Base-by-base conservation (phyloP, 2,329 filamentous ascomycete species). In the Aspergillus sojae region DNA sequence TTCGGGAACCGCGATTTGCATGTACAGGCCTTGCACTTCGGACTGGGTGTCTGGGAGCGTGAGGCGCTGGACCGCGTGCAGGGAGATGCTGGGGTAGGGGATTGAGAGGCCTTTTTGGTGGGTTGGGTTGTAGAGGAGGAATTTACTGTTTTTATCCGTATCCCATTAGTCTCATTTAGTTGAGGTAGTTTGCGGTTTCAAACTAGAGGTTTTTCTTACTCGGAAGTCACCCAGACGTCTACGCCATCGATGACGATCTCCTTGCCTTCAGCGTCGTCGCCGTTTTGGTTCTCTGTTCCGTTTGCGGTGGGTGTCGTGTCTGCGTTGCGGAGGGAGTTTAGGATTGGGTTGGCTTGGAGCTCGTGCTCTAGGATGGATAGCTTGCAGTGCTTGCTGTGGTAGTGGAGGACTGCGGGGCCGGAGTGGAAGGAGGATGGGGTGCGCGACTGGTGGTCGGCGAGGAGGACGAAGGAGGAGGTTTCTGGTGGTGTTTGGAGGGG, bases 221-320 rank as follows among this genome's bases (percentile, higher is more conserved):
- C 79, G 30, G 81, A 82, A 46, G 81, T 81, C n/a, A 82, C 81
- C 78, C 81, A 83, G 21, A 80, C 70, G 63, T 81, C 77, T 5
- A 83, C 68, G 12, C 70, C 75, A 14, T 78, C 73, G 23, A 83
- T 72, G 5, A 77, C 73, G 32, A 78, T 62, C 57, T 79, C 75
- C 23, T 72, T 77, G 36, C 70, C 74, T 26, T 72, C 70, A 3
- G 59, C 12, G 9, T 54, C 48, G 65, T 2, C 2, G 19, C 39
- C 19, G 39, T 41, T 64, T 63, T 10, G 66, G 63, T 9, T 55
- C 55, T 53, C 48, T 41, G 43, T 59, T 62, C 66, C 63, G 9
- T 68, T 69, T 1, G 61, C 57, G 32, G 67, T 43, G 30, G 66
- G 62, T 58, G 70, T 63, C 9, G 69, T 57, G 2, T 39, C 58